These are phyloP conservation scores for Monosporascus sp. DNA, from an alignment of 2,329 filamentous ascomycete species.

Conservation along the genomic window DNA sequence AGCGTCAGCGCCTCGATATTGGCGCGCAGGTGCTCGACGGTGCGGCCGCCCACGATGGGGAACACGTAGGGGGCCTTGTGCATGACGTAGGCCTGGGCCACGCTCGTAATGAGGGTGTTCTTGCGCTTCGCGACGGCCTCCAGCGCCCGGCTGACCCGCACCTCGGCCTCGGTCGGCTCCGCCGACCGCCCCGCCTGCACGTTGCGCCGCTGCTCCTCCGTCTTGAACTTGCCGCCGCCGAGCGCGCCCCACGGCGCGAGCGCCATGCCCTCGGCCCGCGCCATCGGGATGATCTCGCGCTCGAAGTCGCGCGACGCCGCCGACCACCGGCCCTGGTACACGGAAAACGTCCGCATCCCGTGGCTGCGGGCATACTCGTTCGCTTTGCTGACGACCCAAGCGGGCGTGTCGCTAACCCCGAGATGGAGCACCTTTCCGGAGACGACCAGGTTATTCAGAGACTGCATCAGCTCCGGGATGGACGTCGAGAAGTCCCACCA, in stretches of 20 bases:
- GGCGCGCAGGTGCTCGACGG: slow-evolving; percentile 44
- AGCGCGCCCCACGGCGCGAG: slow-evolving; percentile 56
- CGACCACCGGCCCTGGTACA: slow-evolving; percentile 64
- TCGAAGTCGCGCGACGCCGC: slow-evolving; percentile 61
- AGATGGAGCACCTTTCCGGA: slow-evolving; percentile 63
- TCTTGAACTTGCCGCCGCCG: slow-evolving; percentile 47
- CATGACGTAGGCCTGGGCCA: slow-evolving; percentile 50
- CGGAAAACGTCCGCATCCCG: slow-evolving; percentile 63
- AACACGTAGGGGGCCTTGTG: slow-evolving; percentile 48
- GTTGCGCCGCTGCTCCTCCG: slow-evolving; percentile 39
- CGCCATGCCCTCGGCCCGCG: slow-evolving; percentile 54
- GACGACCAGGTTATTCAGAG: slow-evolving; percentile 54
- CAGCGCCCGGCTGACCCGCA: slow-evolving; percentile 49
- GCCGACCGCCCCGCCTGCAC: slow-evolving; percentile 33
- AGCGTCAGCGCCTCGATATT: slow-evolving; percentile 53
- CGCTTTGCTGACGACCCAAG: slow-evolving; percentile 62
- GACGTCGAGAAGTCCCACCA: slow-evolving; percentile 65
- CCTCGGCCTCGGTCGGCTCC: slow-evolving; percentile 46
- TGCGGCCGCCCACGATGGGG: slow-evolving; percentile 48
- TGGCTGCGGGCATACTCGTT: slow-evolving; percentile 66
- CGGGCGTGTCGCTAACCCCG: slow-evolving; percentile 63
- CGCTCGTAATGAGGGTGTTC: slow-evolving; percentile 50
- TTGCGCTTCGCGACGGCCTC: slow-evolving; percentile 55
- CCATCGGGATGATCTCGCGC: slow-evolving; percentile 66
- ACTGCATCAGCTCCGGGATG: slow-evolving; percentile 64